These are phyloP conservation scores for apple (Malus domestica) DNA, from an alignment of 306 rosid species.

Conservation along the genomic window ASM211411v1 NC_041804.1:1076001-1076500, in stretches of 20 bases:
- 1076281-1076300: slow-evolving; percentile 88
- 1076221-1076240: slow-evolving; percentile 75
- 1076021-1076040: slow-evolving; percentile 17
- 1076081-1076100: slow-evolving; percentile 4
- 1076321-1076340: slow-evolving; percentile 93
- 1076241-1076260: slow-evolving; percentile 93
- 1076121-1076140: not conserved
- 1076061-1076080: not conserved
- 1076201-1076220: slow-evolving; percentile 80
- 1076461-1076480: not conserved
- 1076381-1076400: slow-evolving; percentile 88
- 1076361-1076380: slow-evolving; percentile 86
- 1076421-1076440: not conserved
- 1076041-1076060: slow-evolving; percentile 5
- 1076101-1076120: not conserved
- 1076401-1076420: slow-evolving; percentile 31
- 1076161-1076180: slow-evolving; percentile 12
- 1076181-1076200: slow-evolving; percentile 67
- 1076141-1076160: slow-evolving; percentile 1
- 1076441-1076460: not conserved
- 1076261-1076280: slow-evolving; percentile 91
- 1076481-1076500: not conserved
- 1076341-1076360: slow-evolving; percentile 92
- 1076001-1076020: not conserved
- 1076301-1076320: slow-evolving; percentile 91